Conservation (phyloP, 805 yeast genomes). For the Yamadazyma insecticola region DNA sequence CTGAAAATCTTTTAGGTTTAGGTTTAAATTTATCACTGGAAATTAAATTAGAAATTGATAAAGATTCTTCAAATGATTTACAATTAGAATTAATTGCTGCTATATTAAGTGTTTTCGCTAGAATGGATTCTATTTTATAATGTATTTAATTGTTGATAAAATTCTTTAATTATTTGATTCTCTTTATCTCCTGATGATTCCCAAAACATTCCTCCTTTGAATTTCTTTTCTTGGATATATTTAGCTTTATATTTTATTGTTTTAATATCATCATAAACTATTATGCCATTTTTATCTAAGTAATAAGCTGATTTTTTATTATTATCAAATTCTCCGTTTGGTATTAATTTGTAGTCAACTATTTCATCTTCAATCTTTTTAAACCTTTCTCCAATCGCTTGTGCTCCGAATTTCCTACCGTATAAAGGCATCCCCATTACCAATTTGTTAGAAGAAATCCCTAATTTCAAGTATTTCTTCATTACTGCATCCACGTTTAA, state of each 20-base stretch:
- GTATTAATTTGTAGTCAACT: slow-evolving; percentile 54
- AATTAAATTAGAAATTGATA: slow-evolving; percentile 48
- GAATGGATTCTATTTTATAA: slow-evolving; percentile 84
- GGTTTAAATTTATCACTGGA: slow-evolving; percentile 67
- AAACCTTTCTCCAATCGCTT: not conserved
- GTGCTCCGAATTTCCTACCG: slow-evolving; percentile 44
- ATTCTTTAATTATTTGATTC: slow-evolving; percentile 2
- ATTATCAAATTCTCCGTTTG: slow-evolving; percentile 47
- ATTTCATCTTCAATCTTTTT: slow-evolving; percentile 39
- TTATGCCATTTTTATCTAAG: slow-evolving; percentile 38
- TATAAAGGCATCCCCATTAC: slow-evolving; percentile 86
- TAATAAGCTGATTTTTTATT: slow-evolving; percentile 48
- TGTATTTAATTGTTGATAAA: not conserved
- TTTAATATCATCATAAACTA: slow-evolving; percentile 63
- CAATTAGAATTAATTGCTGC: slow-evolving; percentile 90
- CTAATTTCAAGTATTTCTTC: slow-evolving; percentile 32
- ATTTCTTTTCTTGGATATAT: slow-evolving; percentile 41
- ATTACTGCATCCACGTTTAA: slow-evolving; percentile 50
- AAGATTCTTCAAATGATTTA: slow-evolving; percentile 49
- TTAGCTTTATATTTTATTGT: slow-evolving; percentile 55
- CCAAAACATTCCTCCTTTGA: slow-evolving; percentile 96
- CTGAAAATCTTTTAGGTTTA: slow-evolving; percentile 60
- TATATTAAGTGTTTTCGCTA: slow-evolving; percentile 81
- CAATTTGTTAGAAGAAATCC: slow-evolving; percentile 48
- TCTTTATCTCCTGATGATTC: slow-evolving; percentile 74